Percentiles rank a stretch among this genome's conserved stretches.
Evolutionary conservation across 768 basidiomycete genomes (phyloP).

Genomic region (Rhodotorula babjevae): DNA sequence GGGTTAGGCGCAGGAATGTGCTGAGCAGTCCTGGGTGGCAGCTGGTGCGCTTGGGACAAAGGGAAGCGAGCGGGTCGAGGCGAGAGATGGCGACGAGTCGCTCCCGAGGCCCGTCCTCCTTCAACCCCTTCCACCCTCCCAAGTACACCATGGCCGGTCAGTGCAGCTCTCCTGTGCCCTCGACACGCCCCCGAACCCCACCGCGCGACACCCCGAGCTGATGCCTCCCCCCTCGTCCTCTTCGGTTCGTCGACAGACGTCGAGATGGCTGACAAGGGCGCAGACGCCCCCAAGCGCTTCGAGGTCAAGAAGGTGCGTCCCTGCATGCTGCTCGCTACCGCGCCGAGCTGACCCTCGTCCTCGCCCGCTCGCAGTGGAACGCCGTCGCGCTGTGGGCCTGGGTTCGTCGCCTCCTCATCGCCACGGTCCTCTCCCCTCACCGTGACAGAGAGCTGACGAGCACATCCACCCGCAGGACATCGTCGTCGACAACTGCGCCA

Average conservation of each 20-base stretch:
- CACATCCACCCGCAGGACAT: conserved; percentile 61
- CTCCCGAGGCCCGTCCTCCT: too few species aligned
- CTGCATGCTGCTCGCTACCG: too few species aligned
- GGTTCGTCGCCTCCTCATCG: conserved; percentile 54
- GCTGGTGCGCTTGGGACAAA: too few species aligned
- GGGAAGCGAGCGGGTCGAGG: too few species aligned
- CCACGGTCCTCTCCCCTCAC: background rate
- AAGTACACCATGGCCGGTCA: conserved; percentile 15
- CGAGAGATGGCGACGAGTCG: too few species aligned
- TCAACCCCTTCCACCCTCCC: background rate
- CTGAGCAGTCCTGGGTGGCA: too few species aligned
- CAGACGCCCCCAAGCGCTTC: conserved; percentile 67
- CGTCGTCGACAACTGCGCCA: conserved; percentile 98
- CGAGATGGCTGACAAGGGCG: conserved; percentile 19
- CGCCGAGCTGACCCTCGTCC: background rate
- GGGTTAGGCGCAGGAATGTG: background rate
- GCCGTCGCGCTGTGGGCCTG: conserved; percentile 98
- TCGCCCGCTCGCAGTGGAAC: conserved; percentile 69
- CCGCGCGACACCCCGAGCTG: too few species aligned
- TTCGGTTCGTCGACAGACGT: too few species aligned
- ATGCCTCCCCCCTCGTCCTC: too few species aligned
- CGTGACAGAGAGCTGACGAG: background rate
- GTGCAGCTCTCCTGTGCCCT: background rate
- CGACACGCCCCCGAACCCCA: too few species aligned
- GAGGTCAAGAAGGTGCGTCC: conserved; percentile 92